Percentiles rank a stretch among this genome's conserved stretches.
phyloP scores from a whole-genome alignment of 2,329 filamentous ascomycete species.

The Alternaria ventricosa region DNA sequence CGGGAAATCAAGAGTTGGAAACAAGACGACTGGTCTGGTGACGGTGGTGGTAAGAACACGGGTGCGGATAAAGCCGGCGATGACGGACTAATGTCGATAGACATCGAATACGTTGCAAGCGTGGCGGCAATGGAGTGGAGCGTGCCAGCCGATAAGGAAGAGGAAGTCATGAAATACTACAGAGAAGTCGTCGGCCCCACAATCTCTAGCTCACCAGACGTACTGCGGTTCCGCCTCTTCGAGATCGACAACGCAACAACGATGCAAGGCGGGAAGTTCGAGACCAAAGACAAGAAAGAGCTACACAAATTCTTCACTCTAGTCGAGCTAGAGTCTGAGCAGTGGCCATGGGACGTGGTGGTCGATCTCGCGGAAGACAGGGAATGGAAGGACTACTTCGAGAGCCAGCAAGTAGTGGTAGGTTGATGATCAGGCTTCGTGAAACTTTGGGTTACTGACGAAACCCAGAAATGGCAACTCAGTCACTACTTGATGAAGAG shows the following conservation, averaged over 20 bases:
- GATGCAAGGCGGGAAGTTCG: background rate
- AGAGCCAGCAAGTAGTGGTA: conserved; percentile 18
- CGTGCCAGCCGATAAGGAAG: conserved; percentile 9
- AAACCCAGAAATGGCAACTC: conserved; percentile 22
- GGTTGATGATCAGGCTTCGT: background rate
- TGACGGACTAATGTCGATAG: conserved; percentile 9
- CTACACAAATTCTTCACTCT: conserved; percentile 19
- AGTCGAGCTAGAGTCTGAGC: conserved; percentile 20
- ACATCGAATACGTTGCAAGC: conserved; percentile 18
- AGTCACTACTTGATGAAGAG: conserved; percentile 17
- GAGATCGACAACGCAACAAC: conserved; percentile 16
- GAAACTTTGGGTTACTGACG: background rate
- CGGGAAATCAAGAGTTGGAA: conserved; percentile 20
- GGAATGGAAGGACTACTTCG: conserved; percentile 21
- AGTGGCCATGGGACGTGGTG: conserved; percentile 28
- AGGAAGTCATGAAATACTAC: conserved; percentile 20
- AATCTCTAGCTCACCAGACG: conserved; percentile 15
- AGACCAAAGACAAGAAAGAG: conserved; percentile 8
- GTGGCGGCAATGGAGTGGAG: conserved; percentile 24
- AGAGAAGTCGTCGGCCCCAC: conserved; percentile 8
- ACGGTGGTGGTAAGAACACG: conserved; percentile 11
- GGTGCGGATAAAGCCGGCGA: background rate
- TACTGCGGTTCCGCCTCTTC: conserved; percentile 23
- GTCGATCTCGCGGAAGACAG: conserved; percentile 17
- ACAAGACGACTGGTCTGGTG: conserved; percentile 18